These are phyloP conservation scores for Artemisia princeps DNA, from an alignment of 140 eudicot species.

Conservation along the genomic window DNA sequence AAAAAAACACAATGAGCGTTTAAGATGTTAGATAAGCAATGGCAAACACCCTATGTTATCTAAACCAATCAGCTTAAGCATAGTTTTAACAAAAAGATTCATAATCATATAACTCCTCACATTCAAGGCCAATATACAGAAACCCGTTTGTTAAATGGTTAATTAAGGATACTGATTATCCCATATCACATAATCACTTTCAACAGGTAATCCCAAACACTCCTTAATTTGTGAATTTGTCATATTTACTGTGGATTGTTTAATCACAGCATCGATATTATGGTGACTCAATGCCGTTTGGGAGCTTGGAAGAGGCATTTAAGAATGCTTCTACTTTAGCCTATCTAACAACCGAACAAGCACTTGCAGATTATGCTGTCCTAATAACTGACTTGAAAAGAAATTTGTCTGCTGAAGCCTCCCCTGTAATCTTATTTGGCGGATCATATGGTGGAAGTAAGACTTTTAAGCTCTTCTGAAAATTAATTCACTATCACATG, in stretches of 20 bases:
- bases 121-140: no score
- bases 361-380: conserved; percentile 80
- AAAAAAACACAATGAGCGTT: no score
- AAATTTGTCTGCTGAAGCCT: conserved; percentile 69
- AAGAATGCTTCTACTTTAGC: conserved; percentile 61
- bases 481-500: neutral
- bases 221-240: no score
- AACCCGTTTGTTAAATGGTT: no score
- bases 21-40: no score
- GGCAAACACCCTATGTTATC: no score
- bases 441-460: conserved; percentile 98
- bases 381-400: conserved; percentile 60
- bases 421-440: conserved; percentile 85
- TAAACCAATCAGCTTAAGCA: no score
- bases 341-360: conserved; percentile 72
- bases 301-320: conserved; percentile 54
- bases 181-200: no score
- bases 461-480: conserved; percentile 12
- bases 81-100: no score
- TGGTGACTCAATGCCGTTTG: conserved; percentile 83
- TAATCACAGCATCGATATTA: conserved; percentile 76
- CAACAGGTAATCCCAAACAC: no score
- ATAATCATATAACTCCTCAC: no score
- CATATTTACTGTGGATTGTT: neutral
- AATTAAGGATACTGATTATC: no score